Evolutionary conservation across 179 eudicot genomes (phyloP), one percentile per base, ranked within the genome.

Genomic region (Silene coronaria): DNA sequence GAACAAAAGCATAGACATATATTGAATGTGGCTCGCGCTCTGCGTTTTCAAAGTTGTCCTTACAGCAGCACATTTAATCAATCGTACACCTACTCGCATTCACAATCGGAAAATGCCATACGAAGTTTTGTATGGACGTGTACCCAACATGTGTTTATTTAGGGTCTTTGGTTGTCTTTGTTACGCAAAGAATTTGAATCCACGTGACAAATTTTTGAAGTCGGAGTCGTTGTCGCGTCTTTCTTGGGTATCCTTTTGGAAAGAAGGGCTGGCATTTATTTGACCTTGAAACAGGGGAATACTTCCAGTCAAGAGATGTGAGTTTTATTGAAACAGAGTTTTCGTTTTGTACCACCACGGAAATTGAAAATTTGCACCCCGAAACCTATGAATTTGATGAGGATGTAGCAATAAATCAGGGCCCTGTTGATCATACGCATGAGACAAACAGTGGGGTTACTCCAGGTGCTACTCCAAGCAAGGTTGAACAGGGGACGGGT

Each of bases 181-280:
- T 28, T 64, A 48, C 51, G 48, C 19, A 3, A 14, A 1, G 62
- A 75, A 8, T 30, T 30, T 30, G 34, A 30, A 4, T 30, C 34
- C 34, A 5, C 34, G 34, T 30, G 34, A 30, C 4, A 75, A 75
- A 11, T 75, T 64, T 75, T 75, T 48, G 14, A 5, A n/a, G 28
- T 51, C 34, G 38, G n/a, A 75, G 71, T 19, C 46, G 5, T 2
- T 8, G 11, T 9, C 51, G 71, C 21, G 17, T 75, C 1, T 75
- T 65, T 30, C 14, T 61, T 21, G 70, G 70, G 6, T 74, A 74
- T 7, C 60, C 76, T 3, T 38, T 24, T 24, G 76, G 63, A 0
- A n/a, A 75, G 16, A 65, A 64, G 11, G 71, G 77, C 1, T 74
- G 70, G 63, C 12, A 42, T 5, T 28, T 75, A 2, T 75, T 26